A percentile compares a stretch with the other conserved stretches of the same genome.
Evolutionary conservation across 805 yeast genomes (phyloP).

Genomic region (Yamadazyma sp.): DNA sequence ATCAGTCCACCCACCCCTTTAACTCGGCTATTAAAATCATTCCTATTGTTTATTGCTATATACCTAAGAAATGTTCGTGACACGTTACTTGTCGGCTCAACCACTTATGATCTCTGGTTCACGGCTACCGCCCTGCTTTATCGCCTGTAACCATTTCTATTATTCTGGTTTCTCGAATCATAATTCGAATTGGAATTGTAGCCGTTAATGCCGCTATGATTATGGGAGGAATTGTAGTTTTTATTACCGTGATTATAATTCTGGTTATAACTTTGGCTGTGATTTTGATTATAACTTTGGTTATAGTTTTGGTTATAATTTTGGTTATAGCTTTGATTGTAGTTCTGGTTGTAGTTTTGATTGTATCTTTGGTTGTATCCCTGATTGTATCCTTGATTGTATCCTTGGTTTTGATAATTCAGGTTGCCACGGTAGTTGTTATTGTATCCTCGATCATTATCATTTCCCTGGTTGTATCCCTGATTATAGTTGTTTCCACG

Average conservation of each 20-base stretch:
- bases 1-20: no score
- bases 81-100: no score
- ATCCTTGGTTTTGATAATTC: slow-evolving; percentile 7
- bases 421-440: slow-evolving; percentile 15
- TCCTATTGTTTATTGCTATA: no score
- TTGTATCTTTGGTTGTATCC: slow-evolving; percentile 12
- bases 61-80: no score
- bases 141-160: slow-evolving; percentile 15
- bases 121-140: no score
- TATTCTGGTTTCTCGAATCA: slow-evolving; percentile 1
- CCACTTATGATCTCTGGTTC: no score
- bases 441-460: slow-evolving; percentile 17
- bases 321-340: slow-evolving; percentile 9
- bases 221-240: slow-evolving; percentile 1
- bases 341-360: slow-evolving; percentile 16
- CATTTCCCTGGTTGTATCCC: slow-evolving; percentile 1
- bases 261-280: slow-evolving; percentile 3
- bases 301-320: slow-evolving; percentile 14
- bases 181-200: background rate
- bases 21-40: no score
- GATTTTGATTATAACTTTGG: slow-evolving; percentile 2
- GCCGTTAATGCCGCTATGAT: slow-evolving; percentile 6
- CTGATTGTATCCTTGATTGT: slow-evolving; percentile 6
- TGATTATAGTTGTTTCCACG: slow-evolving; percentile 18
- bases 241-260: slow-evolving; percentile 8